Percentiles rank a stretch among this genome's conserved stretches.
These are phyloP conservation scores for Trichaptum fuscoviolaceum DNA, from an alignment of 768 basidiomycete species.

Conservation along the genomic window DNA sequence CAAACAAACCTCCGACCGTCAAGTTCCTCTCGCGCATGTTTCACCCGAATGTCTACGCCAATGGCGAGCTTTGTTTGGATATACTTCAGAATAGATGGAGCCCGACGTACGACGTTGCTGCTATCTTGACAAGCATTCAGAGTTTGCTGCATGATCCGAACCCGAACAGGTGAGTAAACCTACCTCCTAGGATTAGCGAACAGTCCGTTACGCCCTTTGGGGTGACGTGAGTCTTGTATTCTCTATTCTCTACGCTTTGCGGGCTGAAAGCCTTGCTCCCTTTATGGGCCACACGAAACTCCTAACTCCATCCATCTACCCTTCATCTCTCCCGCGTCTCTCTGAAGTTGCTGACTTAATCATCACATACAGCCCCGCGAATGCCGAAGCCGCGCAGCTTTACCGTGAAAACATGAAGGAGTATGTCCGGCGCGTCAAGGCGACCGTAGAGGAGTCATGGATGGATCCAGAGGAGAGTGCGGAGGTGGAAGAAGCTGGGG, in stretches of 20 bases:
- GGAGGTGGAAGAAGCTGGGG: conserved; percentile 35
- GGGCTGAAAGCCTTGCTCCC: too few species aligned
- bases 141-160: conserved; percentile 96
- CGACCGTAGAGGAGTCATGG: conserved; percentile 94
- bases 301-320: not conserved
- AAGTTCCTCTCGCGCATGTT: conserved; percentile 98
- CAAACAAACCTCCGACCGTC: conserved; percentile 96
- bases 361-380: conserved; percentile 68
- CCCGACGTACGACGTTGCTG: conserved; percentile 98
- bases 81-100: conserved; percentile 99
- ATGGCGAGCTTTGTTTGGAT: conserved; percentile 96
- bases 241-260: too few species aligned
- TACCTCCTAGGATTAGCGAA: not conserved
- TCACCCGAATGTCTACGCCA: conserved; percentile 98
- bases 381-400: conserved; percentile 95
- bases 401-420: conserved; percentile 99
- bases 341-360: not conserved
- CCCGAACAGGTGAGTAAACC: conserved; percentile 56
- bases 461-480: conserved; percentile 70
- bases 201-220: too few species aligned
- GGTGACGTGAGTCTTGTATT: too few species aligned
- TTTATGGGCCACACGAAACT: too few species aligned
- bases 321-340: not conserved
- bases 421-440: conserved; percentile 89
- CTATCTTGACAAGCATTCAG: conserved; percentile 95